phyloP scores from a whole-genome alignment of 2,329 filamentous ascomycete species.

The Colletotrichum sp. region DNA sequence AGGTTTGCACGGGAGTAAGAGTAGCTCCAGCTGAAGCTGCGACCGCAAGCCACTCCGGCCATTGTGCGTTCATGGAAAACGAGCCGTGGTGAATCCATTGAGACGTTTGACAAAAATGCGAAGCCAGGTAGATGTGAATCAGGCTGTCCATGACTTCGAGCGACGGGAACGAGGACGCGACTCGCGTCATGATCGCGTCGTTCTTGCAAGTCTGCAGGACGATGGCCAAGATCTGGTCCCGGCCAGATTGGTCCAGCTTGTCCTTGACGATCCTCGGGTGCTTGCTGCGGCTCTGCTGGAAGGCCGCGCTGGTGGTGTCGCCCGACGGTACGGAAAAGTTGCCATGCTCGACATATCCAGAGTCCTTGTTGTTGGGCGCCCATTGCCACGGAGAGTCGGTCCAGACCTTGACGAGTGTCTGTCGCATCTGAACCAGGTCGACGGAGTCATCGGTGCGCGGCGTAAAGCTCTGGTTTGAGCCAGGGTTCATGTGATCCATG shows the following conservation, averaged over 20 bases:
- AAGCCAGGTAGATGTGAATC: slow-evolving; percentile 64
- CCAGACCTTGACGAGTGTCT: slow-evolving; percentile 53
- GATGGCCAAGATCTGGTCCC: slow-evolving; percentile 69
- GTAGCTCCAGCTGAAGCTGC: slow-evolving; percentile 66
- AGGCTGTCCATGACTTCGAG: slow-evolving; percentile 65
- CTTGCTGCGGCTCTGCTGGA: slow-evolving; percentile 41
- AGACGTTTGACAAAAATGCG: slow-evolving; percentile 60
- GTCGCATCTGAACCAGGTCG: slow-evolving; percentile 51
- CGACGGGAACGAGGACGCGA: slow-evolving; percentile 67
- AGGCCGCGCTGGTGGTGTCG: slow-evolving; percentile 41
- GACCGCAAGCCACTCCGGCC: slow-evolving; percentile 64
- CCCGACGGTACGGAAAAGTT: slow-evolving; percentile 48
- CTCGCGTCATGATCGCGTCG: slow-evolving; percentile 52
- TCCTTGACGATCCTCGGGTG: slow-evolving; percentile 46
- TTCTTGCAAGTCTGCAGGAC: slow-evolving; percentile 64
- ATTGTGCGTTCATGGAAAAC: slow-evolving; percentile 58
- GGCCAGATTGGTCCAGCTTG: slow-evolving; percentile 49
- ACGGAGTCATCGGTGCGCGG: slow-evolving; percentile 39
- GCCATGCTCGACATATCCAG: slow-evolving; percentile 46
- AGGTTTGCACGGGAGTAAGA: slow-evolving; percentile 58
- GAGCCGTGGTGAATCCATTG: slow-evolving; percentile 67
- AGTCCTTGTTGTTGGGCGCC: slow-evolving; percentile 49
- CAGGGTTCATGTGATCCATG: slow-evolving; percentile 38
- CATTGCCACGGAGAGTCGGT: slow-evolving; percentile 57
- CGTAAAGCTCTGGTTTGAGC: slow-evolving; percentile 28